phyloP scores from a whole-genome alignment of 2,329 filamentous ascomycete genomes.

The Sarocladiaceae sp. region DNA sequence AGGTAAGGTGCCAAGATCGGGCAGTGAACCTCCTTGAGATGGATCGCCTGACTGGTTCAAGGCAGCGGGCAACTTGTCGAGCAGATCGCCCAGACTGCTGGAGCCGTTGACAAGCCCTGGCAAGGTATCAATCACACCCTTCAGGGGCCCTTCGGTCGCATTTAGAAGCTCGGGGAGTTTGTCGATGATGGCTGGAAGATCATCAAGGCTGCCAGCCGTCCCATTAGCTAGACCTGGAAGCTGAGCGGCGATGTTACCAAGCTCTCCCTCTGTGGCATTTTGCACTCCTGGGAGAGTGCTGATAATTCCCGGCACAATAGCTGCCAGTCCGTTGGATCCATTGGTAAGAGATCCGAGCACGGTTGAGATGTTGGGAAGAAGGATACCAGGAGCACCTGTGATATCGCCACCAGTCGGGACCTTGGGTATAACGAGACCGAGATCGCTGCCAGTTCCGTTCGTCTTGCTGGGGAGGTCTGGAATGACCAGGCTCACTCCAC shows the following conservation, averaged over 20 bases:
- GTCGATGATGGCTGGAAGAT: slow-evolving; percentile 2
- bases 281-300: not conserved
- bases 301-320: slow-evolving; percentile 1
- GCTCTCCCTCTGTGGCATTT: not conserved
- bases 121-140: slow-evolving; percentile 2
- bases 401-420: not conserved
- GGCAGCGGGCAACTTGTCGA: not conserved
- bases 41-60: not conserved
- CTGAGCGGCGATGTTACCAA: slow-evolving; percentile 5
- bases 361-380: not conserved
- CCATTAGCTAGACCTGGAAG: slow-evolving; percentile 1
- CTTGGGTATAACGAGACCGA: not conserved
- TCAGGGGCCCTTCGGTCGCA: not conserved
- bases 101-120: not conserved
- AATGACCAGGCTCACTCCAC: slow-evolving; percentile 1
- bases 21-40: not conserved
- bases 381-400: not conserved
- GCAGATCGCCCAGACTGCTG: not conserved
- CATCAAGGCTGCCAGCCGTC: not conserved
- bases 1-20: not conserved
- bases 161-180: not conserved
- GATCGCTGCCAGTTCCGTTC: not conserved
- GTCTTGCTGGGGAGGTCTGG: not conserved
- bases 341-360: not conserved
- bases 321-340: not conserved